These are phyloP conservation scores for Globisporangium nagaii DNA, from an alignment of 352 stramenopile genomes.

Conservation along the genomic window DNA sequence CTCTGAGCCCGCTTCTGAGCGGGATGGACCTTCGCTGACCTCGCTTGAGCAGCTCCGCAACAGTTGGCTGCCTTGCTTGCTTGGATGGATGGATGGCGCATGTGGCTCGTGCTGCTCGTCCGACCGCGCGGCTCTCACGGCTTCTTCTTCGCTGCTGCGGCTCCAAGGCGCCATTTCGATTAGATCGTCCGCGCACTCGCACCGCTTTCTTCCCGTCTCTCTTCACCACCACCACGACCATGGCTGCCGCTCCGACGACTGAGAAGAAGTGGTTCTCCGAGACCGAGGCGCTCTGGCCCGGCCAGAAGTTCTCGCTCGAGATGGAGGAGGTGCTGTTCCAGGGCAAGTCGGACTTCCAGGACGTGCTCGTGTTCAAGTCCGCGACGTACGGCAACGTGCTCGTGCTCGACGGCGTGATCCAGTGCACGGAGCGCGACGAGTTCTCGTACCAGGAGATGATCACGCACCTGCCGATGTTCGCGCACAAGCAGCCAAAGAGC, in stretches of 20 bases:
- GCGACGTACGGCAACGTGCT: slow-evolving; percentile 96
- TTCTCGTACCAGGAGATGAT: slow-evolving; percentile 99
- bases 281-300: slow-evolving; percentile 93
- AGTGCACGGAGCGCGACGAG: slow-evolving; percentile 98
- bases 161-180: slow-evolving; percentile 3
- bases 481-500: slow-evolving; percentile 93
- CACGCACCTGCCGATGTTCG: slow-evolving; percentile 96
- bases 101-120: slow-evolving; percentile 4
- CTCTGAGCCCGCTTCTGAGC: slow-evolving; percentile 6
- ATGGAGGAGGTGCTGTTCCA: slow-evolving; percentile 94
- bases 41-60: not conserved
- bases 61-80: no score
- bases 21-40: not conserved
- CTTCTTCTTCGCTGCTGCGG: not conserved
- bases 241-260: slow-evolving; percentile 24
- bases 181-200: slow-evolving; percentile 2
- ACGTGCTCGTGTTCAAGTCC: slow-evolving; percentile 99
- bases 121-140: not conserved
- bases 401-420: slow-evolving; percentile 99
- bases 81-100: slow-evolving; percentile 11
- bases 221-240: slow-evolving; percentile 9
- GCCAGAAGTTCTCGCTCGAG: slow-evolving; percentile 90
- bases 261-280: slow-evolving; percentile 93
- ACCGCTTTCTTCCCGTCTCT: not conserved
- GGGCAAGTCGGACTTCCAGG: slow-evolving; percentile 96